phyloP scores from a whole-genome alignment of 2,329 filamentous ascomycete genomes.

The Pleoardoris graminearum region DNA sequence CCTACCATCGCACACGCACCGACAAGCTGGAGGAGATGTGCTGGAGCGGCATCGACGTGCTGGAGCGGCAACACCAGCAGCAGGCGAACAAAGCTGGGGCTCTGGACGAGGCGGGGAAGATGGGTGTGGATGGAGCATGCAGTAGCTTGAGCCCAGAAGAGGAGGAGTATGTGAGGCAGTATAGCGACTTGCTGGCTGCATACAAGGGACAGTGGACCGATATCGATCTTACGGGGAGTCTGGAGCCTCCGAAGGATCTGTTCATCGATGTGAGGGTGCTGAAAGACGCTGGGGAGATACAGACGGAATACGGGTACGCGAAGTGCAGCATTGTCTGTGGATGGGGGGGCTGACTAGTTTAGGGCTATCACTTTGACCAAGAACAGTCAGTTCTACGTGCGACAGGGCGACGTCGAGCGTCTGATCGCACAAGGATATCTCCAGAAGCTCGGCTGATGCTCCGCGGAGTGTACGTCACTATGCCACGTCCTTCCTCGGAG shows the following conservation, averaged over 20 bases:
- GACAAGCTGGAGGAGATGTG: conserved; percentile 93
- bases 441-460: conserved; percentile 76
- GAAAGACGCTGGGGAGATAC: conserved; percentile 96
- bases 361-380: conserved; percentile 95
- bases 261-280: conserved; percentile 97
- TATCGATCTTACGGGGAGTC: conserved; percentile 88
- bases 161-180: conserved; percentile 92
- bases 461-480: background rate
- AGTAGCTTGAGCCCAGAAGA: conserved; percentile 92
- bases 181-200: conserved; percentile 87
- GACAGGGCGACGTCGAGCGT: conserved; percentile 92
- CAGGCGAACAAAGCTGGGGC: conserved; percentile 27
- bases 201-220: conserved; percentile 99
- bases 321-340: background rate
- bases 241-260: conserved; percentile 91
- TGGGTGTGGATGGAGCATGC: conserved; percentile 55
- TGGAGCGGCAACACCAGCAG: conserved; percentile 65
- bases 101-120: conserved; percentile 35
- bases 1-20: conserved; percentile 87
- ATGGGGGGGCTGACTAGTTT: conserved; percentile 12
- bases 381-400: conserved; percentile 97
- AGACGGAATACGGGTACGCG: conserved; percentile 94
- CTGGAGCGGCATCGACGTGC: conserved; percentile 84
- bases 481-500: too few species aligned
- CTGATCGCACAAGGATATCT: conserved; percentile 94